phyloP scores from a whole-genome alignment of 768 basidiomycete genomes.

The Boletus bicolor region DNA sequence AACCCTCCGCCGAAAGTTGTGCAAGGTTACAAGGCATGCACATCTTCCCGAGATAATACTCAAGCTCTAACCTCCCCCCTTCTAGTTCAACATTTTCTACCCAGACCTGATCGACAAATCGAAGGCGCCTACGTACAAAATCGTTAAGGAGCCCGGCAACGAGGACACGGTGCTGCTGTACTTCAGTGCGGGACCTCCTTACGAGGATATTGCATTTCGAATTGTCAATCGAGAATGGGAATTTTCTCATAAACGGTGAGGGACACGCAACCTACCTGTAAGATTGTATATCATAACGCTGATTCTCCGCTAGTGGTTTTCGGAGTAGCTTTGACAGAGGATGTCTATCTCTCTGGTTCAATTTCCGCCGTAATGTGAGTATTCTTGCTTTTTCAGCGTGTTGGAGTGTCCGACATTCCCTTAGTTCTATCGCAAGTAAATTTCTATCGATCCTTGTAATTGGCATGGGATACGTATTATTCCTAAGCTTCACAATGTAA shows the following conservation, averaged over 20 bases:
- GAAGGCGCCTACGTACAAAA: constrained; percentile 95
- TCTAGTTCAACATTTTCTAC: constrained; percentile 94
- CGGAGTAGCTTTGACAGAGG: constrained; percentile 96
- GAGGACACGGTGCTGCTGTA: constrained; percentile 91
- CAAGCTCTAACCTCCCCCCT: constrained; percentile 13
- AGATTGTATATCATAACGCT: constrained; percentile 14
- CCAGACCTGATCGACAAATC: constrained; percentile 98
- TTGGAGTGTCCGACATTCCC: constrained; percentile 18
- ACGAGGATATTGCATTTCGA: constrained; percentile 97
- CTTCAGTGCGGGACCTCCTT: constrained; percentile 96
- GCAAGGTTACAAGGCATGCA: constrained; percentile 88
- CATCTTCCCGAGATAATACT: not conserved
- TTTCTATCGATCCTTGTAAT: constrained; percentile 16
- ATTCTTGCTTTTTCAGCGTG: constrained; percentile 3
- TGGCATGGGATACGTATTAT: constrained; percentile 20
- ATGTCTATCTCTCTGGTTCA: constrained; percentile 94
- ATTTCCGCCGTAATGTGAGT: constrained; percentile 89
- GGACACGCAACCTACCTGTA: not conserved
- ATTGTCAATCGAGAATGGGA: constrained; percentile 99
- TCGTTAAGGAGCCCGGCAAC: constrained; percentile 90
- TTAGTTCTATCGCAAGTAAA: constrained; percentile 81
- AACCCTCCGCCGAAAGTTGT: constrained; percentile 99
- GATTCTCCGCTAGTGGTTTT: constrained; percentile 66
- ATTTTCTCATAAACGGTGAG: constrained; percentile 91
- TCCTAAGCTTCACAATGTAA: constrained; percentile 28